phyloP scores from a whole-genome alignment of 257 asterid genomes.

The Ligustrum vulgare region DNA sequence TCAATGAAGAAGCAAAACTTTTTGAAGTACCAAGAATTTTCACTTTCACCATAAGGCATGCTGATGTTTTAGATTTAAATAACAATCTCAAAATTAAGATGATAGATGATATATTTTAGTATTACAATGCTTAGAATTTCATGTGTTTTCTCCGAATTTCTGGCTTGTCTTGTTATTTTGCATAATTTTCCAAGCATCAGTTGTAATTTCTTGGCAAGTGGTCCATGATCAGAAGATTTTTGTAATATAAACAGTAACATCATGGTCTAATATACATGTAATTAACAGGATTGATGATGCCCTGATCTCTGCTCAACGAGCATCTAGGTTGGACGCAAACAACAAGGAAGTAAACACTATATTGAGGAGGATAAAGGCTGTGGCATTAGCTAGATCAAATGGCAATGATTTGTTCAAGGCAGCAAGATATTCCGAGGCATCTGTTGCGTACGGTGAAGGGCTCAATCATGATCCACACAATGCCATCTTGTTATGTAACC shows the following conservation, averaged over 20 bases:
- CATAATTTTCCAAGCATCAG: neutral
- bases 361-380: slow-evolving; percentile 50
- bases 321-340: slow-evolving; percentile 52
- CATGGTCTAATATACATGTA: slow-evolving; percentile 8
- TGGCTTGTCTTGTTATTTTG: neutral
- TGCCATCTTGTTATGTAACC: slow-evolving; percentile 59
- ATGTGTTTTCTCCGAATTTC: neutral
- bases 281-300: slow-evolving; percentile 63
- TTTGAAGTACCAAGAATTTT: too few relatives aligned
- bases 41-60: too few relatives aligned
- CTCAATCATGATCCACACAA: slow-evolving; percentile 59
- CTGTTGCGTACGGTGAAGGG: slow-evolving; percentile 70
- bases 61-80: too few relatives aligned
- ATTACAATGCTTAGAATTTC: neutral
- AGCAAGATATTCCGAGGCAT: slow-evolving; percentile 55
- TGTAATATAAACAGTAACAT: neutral
- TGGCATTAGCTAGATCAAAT: slow-evolving; percentile 53
- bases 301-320: slow-evolving; percentile 55
- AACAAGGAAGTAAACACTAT: slow-evolving; percentile 58
- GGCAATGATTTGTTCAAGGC: slow-evolving; percentile 67
- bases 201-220: neutral
- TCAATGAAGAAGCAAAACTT: too few relatives aligned
- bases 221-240: neutral
- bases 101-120: too few relatives aligned
- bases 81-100: too few relatives aligned